Base-by-base conservation (phyloP, 2,329 filamentous ascomycete species). In the Epichloe scottii region DNA sequence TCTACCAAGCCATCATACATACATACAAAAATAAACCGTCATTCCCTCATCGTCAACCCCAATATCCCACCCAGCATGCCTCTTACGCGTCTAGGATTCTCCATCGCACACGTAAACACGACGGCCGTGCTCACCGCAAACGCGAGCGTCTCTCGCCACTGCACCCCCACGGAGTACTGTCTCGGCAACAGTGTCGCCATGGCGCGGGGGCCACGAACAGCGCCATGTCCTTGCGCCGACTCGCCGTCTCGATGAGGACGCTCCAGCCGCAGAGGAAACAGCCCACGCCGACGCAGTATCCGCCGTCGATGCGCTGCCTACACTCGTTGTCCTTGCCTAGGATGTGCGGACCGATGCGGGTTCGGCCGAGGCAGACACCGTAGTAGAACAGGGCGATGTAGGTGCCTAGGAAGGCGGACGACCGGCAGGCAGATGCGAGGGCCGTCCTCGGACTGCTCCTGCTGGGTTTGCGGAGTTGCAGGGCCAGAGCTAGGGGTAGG, bases 351-450 rank as follows among this genome's bases (percentile, higher is more conserved):
- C 88, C 88, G 6, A 93, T 54, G 11, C 86, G 76, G 1, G 83
- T 89, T 43, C 89, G 79, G 5, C 81, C 74, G 0, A 94, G 78
- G 62, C 89, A 95, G 3, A 94, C 85, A 30, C 85, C 82, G 63
- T 94, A 94, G 70, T 90, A 94, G 64, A 91, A 93, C 11, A 89
- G 69, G 1, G 80, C 73, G 56, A 94, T 85, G 65, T 91, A 94
- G 0, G 81, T 70, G 3, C 82, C 87, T 1, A 95, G 75, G 63
- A 94, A 93, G 1, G 84, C 75, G 0, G 87, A 89, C 5, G 86
- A 90, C 34, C 84, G 79, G 10, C 76, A 67, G 1, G 86, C 81
- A 2, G 83, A 83, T 14, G 72, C 58, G 35, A 87, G 51, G 1
- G 82, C 80, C 26, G 68, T 67, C 26, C 83, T 52, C 11, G 77